Evolutionary conservation across 2,329 filamentous ascomycete genomes (phyloP).

Genomic region (Pleomassaria siparia): DNA sequence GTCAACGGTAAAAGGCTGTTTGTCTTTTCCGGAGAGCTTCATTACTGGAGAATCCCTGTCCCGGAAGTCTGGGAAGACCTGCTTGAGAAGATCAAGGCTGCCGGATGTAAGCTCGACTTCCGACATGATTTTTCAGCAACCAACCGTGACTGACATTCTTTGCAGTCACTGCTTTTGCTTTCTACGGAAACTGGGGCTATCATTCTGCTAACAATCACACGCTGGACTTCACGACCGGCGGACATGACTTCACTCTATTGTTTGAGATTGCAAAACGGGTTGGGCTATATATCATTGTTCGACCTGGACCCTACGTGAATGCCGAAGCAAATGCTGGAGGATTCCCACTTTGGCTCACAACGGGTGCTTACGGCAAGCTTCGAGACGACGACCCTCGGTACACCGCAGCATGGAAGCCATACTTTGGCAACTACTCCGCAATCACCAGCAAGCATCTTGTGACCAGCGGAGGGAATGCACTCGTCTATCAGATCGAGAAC

Average conservation of each 20-base stretch:
- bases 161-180: conserved; percentile 49
- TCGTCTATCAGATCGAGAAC: conserved; percentile 62
- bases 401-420: conserved; percentile 57
- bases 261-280: conserved; percentile 57
- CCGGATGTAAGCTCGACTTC: too few species aligned
- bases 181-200: conserved; percentile 54
- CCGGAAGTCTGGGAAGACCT: conserved; percentile 54
- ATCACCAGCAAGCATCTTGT: conserved; percentile 57
- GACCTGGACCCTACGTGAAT: conserved; percentile 65
- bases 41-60: conserved; percentile 56
- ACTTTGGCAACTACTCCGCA: conserved; percentile 53
- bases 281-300: conserved; percentile 57
- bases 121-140: too few species aligned
- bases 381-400: conserved; percentile 57
- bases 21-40: conserved; percentile 57
- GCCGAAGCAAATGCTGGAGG: conserved; percentile 65
- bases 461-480: conserved; percentile 59
- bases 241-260: conserved; percentile 56
- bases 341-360: conserved; percentile 64
- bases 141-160: too few species aligned
- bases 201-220: conserved; percentile 49
- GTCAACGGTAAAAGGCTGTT: conserved; percentile 55
- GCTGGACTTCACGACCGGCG: conserved; percentile 55
- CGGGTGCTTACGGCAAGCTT: conserved; percentile 58
- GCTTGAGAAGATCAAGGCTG: conserved; percentile 56